phyloP scores from a whole-genome alignment of 352 stramenopile species.

The Pythium grandisporangium region DNA sequence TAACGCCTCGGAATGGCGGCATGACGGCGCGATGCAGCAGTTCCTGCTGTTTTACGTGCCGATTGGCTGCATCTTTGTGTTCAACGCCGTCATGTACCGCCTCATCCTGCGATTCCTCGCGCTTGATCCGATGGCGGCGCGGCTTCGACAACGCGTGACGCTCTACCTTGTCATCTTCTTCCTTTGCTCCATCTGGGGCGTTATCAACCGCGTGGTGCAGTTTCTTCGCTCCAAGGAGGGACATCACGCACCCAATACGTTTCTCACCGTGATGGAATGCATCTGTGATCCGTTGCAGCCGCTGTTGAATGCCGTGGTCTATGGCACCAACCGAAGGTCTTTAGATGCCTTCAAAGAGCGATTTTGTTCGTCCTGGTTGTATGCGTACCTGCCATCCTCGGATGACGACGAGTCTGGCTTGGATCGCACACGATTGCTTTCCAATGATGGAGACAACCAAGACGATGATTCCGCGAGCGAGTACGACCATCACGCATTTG shows the following conservation, averaged over 20 bases:
- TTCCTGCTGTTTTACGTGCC: slow-evolving; percentile 59
- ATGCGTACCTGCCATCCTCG: slow-evolving; percentile 42
- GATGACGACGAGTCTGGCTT: slow-evolving; percentile 57
- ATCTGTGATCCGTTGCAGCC: slow-evolving; percentile 67
- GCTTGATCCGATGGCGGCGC: slow-evolving; percentile 50
- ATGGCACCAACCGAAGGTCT: slow-evolving; percentile 64
- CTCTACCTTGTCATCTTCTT: slow-evolving; percentile 68
- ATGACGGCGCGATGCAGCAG: slow-evolving; percentile 45
- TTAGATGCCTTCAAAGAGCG: slow-evolving; percentile 64
- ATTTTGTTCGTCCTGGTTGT: slow-evolving; percentile 55
- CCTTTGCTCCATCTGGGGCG: slow-evolving; percentile 64
- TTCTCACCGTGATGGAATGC: slow-evolving; percentile 54
- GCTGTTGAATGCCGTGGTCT: slow-evolving; percentile 53
- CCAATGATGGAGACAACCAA: slow-evolving; percentile 15
- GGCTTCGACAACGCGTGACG: slow-evolving; percentile 45
- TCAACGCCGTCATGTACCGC: slow-evolving; percentile 51
- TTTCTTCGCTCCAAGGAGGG: slow-evolving; percentile 22
- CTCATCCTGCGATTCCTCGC: slow-evolving; percentile 51
- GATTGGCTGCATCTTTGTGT: slow-evolving; percentile 52
- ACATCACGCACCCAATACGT: slow-evolving; percentile 44
- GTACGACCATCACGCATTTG: too few relatives aligned
- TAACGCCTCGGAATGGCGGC: slow-evolving; percentile 24
- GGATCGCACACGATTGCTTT: slow-evolving; percentile 33
- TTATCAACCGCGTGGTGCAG: slow-evolving; percentile 59
- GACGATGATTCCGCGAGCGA: too few relatives aligned